A percentile compares a stretch with the other conserved stretches of the same genome.
phyloP scores from a whole-genome alignment of 495 filamentous ascomycete genomes.

The Aspergillus olivimuriae region DNA sequence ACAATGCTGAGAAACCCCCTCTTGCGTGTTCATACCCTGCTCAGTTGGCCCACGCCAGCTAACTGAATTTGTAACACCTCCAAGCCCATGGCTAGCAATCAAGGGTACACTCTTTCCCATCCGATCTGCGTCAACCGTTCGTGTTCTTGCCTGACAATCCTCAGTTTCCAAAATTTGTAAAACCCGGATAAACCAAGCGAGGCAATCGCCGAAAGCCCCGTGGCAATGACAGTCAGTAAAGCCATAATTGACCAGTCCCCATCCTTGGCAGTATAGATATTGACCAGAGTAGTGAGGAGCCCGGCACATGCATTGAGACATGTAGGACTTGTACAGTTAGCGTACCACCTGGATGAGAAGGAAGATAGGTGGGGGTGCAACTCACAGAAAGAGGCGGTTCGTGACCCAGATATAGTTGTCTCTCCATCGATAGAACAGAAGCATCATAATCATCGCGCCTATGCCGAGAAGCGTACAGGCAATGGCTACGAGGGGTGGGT shows the following conservation, averaged over 20 bases:
- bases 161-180: conserved; percentile 7
- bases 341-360: background rate
- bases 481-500: conserved; percentile 20
- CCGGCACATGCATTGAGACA: conserved; percentile 4
- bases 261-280: conserved; percentile 34
- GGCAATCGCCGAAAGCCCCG: conserved; percentile 1
- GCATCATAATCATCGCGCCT: conserved; percentile 9
- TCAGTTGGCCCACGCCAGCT: no score
- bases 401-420: conserved; percentile 22
- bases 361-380: background rate
- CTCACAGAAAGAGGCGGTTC: conserved; percentile 12
- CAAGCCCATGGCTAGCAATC: no score
- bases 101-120: background rate
- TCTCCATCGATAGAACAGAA: conserved; percentile 14
- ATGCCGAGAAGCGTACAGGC: conserved; percentile 15
- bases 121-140: background rate
- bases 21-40: no score
- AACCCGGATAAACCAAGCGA: conserved; percentile 2
- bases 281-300: conserved; percentile 34
- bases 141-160: conserved; percentile 1
- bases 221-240: conserved; percentile 3
- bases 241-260: no score
- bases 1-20: no score
- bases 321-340: conserved; percentile 1
- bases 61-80: no score